Percentiles rank a stretch among this genome's conserved stretches.
phyloP scores from a whole-genome alignment of 78 protist species.

The Monocercomonoides exilis region DNA sequence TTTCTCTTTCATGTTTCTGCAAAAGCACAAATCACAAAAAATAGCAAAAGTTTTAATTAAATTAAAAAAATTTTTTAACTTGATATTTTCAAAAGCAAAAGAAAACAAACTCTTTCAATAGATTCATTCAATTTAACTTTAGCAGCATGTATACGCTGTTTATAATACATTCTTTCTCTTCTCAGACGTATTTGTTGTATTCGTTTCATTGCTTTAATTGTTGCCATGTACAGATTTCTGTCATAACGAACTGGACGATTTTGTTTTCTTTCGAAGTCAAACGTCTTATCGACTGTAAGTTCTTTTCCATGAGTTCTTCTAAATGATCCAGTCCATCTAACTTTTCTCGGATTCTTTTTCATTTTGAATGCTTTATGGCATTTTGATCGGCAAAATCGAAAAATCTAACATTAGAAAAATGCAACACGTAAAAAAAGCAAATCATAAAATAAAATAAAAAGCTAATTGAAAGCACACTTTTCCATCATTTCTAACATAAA shows the following conservation, averaged over 20 bases:
- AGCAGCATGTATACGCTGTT: slow-evolving; percentile 43
- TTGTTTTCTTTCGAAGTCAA: slow-evolving; percentile 86
- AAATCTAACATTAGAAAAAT: slow-evolving; percentile 24
- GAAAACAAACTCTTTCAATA: too few relatives aligned
- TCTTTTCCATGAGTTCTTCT: slow-evolving; percentile 87
- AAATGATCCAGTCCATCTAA: slow-evolving; percentile 97
- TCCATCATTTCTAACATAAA: slow-evolving; percentile 91
- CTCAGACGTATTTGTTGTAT: slow-evolving; percentile 49
- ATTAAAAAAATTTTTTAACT: too few relatives aligned
- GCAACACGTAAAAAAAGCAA: background rate
- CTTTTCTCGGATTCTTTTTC: slow-evolving; percentile 94
- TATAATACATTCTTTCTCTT: slow-evolving; percentile 54
- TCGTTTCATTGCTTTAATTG: slow-evolving; percentile 67
- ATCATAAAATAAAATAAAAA: too few relatives aligned
- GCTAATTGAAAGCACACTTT: slow-evolving; percentile 46
- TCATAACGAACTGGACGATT: slow-evolving; percentile 85
- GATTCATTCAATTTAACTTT: too few relatives aligned
- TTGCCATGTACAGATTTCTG: slow-evolving; percentile 65
- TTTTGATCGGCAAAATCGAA: slow-evolving; percentile 88
- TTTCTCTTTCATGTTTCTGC: too few relatives aligned
- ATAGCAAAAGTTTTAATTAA: too few relatives aligned
- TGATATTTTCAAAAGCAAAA: too few relatives aligned
- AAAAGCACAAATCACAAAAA: too few relatives aligned
- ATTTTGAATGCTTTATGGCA: slow-evolving; percentile 83
- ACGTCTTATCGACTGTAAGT: slow-evolving; percentile 72